Percentiles rank a stretch among this genome's conserved stretches.
Conservation (phyloP, 192 early-diverging fungal genomes). For the Phycomyces nitens region DNA sequence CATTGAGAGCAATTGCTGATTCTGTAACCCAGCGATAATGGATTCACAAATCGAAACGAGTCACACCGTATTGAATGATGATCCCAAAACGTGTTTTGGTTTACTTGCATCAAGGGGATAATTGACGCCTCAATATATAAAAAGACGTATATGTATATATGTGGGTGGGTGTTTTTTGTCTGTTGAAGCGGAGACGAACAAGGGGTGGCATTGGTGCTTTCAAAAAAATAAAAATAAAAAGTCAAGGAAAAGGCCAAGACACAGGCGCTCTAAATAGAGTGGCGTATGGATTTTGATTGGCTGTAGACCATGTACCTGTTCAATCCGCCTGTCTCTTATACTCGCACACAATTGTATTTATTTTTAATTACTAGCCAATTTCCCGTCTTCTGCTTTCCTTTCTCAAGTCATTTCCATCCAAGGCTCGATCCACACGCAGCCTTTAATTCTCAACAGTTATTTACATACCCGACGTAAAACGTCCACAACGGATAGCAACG, state of each 20-base stretch:
- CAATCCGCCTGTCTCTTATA: background rate
- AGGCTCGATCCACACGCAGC: background rate
- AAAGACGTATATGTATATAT: too few species aligned
- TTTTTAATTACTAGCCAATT: background rate
- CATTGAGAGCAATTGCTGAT: too few species aligned
- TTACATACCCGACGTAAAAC: background rate
- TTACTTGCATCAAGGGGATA: too few species aligned
- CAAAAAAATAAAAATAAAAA: background rate
- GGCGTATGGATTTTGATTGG: background rate
- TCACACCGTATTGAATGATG: too few species aligned
- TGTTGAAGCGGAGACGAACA: too few species aligned
- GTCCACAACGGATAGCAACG: background rate
- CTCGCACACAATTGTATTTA: background rate
- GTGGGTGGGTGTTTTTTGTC: too few species aligned
- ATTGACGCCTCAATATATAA: too few species aligned
- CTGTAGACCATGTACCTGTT: background rate
- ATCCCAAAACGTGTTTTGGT: too few species aligned
- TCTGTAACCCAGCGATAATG: too few species aligned
- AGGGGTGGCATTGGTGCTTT: too few species aligned
- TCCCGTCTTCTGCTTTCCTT: background rate
- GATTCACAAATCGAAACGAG: too few species aligned
- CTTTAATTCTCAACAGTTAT: background rate
- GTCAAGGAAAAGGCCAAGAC: background rate
- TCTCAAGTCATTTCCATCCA: background rate
- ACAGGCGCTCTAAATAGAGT: background rate